Evolutionary conservation across 2,329 filamentous ascomycete genomes (phyloP).

Genomic region (Ceratocystis destructans): DNA sequence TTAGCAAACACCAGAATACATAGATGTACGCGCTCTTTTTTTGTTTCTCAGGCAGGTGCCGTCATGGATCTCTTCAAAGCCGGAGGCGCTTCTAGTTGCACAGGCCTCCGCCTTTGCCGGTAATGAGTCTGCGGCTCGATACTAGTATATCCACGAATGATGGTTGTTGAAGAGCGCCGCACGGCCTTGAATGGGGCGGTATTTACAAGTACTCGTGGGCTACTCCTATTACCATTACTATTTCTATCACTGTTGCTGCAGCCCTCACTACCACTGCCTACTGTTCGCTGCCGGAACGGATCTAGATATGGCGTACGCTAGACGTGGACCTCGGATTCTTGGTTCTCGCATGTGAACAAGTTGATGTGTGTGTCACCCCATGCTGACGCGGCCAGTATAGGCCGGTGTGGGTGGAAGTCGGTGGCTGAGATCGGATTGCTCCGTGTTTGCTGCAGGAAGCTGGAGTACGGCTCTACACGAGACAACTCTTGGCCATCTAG

Average conservation of each 20-base stretch:
- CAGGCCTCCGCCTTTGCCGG: neutral
- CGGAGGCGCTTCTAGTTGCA: neutral
- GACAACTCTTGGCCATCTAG: conserved; percentile 68
- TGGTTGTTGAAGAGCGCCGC: neutral
- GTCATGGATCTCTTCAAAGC: neutral
- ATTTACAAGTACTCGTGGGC: neutral
- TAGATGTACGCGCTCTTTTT: neutral
- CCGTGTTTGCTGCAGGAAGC: conserved; percentile 69
- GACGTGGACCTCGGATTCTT: conserved; percentile 24
- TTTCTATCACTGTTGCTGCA: no score
- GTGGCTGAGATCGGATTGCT: conserved; percentile 74
- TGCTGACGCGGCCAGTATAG: conserved; percentile 78
- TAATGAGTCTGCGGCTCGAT: neutral
- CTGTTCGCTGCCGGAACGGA: conserved; percentile 12
- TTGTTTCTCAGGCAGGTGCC: neutral
- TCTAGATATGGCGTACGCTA: conserved; percentile 11
- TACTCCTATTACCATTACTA: no score
- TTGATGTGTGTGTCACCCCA: conserved; percentile 84
- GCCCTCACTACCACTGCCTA: neutral
- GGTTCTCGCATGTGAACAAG: conserved; percentile 58
- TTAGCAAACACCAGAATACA: neutral
- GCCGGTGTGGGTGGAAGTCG: conserved; percentile 88
- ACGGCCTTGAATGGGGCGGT: neutral
- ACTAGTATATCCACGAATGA: neutral
- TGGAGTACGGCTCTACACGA: conserved; percentile 76